Evolutionary conservation across 2,329 filamentous ascomycete species (phyloP), one percentile per base, ranked within the genome.

Genomic region (Cladobotryum mycophilum): DNA sequence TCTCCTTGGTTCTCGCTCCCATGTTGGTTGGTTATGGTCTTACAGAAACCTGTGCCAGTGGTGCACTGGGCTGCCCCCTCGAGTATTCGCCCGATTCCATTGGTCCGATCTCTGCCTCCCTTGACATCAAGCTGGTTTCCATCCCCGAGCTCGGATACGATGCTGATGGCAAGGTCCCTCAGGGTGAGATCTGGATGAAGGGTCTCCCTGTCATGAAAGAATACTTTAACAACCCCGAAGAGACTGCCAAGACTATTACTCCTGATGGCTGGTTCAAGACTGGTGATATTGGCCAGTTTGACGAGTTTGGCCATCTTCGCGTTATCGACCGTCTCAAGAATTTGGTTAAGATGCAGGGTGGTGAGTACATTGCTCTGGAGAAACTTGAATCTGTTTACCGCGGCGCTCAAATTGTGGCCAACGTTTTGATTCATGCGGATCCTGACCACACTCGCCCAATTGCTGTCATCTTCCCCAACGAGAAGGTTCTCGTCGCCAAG

Each of bases 291-390:
- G 92, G 92, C 61, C 88, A 96, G 67, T 93, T 92, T 62, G 85
- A 92, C 68, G 66, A 74, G 41, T 78, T 85, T 55, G 92, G 92
- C 41, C 88, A 95, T 67, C 71, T 97, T 58, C 81, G 78, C 60
- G 85, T 97, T 66, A 91, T 97, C 64, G 92, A 97, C 69, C 89
- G 92, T 60, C 91, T 96, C 82, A 97, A 97, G 84, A 97, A 97
- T 72, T 76, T 97, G 50, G 88, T 97, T 70, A 97, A 97, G 83
- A 91, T 93, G 56, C 81, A 89, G 57, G 90, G 91, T 54, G 92
- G 92, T 60, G 92, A 97, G 76, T 97, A 97, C 70, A 95, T 97
- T 67, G 93, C 92, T 18, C 80, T 99, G 4, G 92, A 97, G 75
- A 96, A 91, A 76, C 83, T 97, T 53, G 92, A 97, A 73, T 87